phyloP scores from a whole-genome alignment of 1,284 basidiomycete genomes.

The Fomitopsis schrenkii region DNA sequence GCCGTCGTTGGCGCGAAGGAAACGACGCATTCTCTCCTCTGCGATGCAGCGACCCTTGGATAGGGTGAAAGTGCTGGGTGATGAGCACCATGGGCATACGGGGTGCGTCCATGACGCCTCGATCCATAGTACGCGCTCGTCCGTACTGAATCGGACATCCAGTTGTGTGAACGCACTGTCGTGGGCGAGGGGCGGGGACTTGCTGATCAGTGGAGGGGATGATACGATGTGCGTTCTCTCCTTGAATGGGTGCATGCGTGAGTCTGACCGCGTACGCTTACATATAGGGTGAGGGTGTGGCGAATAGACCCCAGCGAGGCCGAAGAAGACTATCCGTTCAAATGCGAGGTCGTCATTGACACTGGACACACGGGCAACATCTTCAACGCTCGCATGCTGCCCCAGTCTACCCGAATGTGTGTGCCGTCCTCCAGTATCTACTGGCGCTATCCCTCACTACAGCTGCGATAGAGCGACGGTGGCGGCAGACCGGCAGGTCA shows the following conservation, averaged over 20 bases:
- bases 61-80: conserved; percentile 62
- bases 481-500: conserved; percentile 66
- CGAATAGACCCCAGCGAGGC: conserved; percentile 40
- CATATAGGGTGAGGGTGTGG: conserved; percentile 64
- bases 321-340: conserved; percentile 51
- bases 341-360: conserved; percentile 56
- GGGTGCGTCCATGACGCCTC: conserved; percentile 40
- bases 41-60: conserved; percentile 30
- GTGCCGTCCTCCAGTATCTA: conserved; percentile 14
- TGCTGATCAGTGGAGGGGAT: conserved; percentile 78
- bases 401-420: conserved; percentile 66
- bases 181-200: conserved; percentile 75
- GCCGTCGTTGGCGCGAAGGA: conserved; percentile 3
- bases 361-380: conserved; percentile 88
- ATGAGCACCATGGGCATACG: conserved; percentile 51
- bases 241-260: neutral
- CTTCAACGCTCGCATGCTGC: conserved; percentile 83
- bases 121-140: neutral
- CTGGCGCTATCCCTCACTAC: neutral
- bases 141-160: neutral
- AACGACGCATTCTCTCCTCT: conserved; percentile 10
- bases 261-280: neutral
- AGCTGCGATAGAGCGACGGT: conserved; percentile 1
- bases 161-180: conserved; percentile 85
- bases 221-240: conserved; percentile 67